Percentiles rank a stretch among this genome's conserved stretches.
phyloP scores from a whole-genome alignment of 768 basidiomycete genomes.

The Tulasnella sp. region DNA sequence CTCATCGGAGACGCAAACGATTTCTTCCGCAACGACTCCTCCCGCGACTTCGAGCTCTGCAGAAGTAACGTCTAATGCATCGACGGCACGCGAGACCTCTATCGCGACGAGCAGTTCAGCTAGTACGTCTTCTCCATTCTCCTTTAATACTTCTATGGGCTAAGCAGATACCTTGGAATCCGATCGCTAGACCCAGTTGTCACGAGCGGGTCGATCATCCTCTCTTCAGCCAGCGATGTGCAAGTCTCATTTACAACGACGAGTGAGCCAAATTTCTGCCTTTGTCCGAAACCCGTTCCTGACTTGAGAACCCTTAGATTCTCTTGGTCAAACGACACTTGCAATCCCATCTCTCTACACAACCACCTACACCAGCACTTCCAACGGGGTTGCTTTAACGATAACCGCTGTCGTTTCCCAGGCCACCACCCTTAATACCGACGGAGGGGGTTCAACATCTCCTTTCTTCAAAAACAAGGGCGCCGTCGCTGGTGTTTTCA shows the following conservation, averaged over 20 bases:
- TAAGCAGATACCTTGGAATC: neutral
- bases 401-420: constrained; percentile 60
- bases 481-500: constrained; percentile 67
- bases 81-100: neutral
- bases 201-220: neutral
- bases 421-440: constrained; percentile 52
- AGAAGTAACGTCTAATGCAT: neutral
- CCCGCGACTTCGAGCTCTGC: neutral
- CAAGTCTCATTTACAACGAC: neutral
- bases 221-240: neutral
- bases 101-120: neutral
- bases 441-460: constrained; percentile 31
- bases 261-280: neutral
- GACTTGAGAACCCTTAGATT: constrained; percentile 27
- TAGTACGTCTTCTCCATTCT: neutral
- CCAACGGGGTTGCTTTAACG: constrained; percentile 47
- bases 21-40: neutral
- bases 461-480: constrained; percentile 68
- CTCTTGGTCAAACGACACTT: constrained; percentile 38
- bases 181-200: neutral
- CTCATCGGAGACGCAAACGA: neutral
- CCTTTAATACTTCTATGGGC: neutral
- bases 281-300: neutral
- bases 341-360: constrained; percentile 44
- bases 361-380: constrained; percentile 44